Evolutionary conservation across 805 yeast species (phyloP).

Genomic region (Ogataea methanolica): DNA sequence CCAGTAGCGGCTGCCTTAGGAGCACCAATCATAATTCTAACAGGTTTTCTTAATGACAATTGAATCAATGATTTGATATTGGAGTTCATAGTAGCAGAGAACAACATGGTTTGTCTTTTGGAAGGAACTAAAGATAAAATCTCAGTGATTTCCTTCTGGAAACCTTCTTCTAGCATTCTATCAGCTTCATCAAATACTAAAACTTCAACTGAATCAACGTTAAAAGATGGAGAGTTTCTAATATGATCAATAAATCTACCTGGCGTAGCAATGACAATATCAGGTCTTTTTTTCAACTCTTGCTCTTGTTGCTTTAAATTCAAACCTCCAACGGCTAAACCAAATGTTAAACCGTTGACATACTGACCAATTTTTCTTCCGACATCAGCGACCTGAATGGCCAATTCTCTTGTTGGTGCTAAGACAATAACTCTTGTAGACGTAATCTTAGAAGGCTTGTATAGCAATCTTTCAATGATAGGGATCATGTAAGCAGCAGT

Average conservation of each 20-base stretch:
- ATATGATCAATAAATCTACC: constrained; percentile 98
- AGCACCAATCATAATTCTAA: constrained; percentile 92
- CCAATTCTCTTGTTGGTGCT: constrained; percentile 96
- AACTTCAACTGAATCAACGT: constrained; percentile 87
- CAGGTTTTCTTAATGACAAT: constrained; percentile 84
- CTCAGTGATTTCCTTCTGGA: constrained; percentile 90
- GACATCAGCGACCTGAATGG: constrained; percentile 93
- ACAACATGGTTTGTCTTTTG: constrained; percentile 88
- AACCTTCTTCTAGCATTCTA: constrained; percentile 98
- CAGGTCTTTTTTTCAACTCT: constrained; percentile 88
- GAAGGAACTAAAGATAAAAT: constrained; percentile 82
- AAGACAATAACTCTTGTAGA: constrained; percentile 87
- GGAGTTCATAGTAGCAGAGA: constrained; percentile 98
- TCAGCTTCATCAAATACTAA: constrained; percentile 97
- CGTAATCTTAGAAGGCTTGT: constrained; percentile 80
- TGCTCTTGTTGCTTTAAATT: constrained; percentile 95
- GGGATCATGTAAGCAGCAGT: constrained; percentile 99
- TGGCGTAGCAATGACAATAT: constrained; percentile 95
- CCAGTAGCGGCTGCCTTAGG: constrained; percentile 94
- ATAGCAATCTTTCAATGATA: constrained; percentile 84
- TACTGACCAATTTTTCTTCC: constrained; percentile 79
- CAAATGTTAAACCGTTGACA: constrained; percentile 74
- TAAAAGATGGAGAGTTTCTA: constrained; percentile 89
- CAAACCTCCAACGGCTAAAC: constrained; percentile 97
- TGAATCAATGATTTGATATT: constrained; percentile 84